phyloP scores from a whole-genome alignment of 2,329 filamentous ascomycete genomes.

The Graphium sp. region DNA sequence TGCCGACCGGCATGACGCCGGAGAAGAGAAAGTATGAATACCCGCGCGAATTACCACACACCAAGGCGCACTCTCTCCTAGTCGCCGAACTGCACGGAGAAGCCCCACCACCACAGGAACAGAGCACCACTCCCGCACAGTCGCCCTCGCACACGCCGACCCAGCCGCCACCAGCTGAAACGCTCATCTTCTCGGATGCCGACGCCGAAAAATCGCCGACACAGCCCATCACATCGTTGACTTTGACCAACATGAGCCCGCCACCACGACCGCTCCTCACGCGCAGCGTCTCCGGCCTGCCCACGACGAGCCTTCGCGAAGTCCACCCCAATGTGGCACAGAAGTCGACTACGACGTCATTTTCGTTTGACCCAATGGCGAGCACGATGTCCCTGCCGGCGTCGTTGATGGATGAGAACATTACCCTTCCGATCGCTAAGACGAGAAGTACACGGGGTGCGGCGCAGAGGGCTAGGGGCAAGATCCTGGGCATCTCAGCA shows the following conservation, averaged over 20 bases:
- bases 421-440: conserved; percentile 27
- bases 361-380: conserved; percentile 23
- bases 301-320: conserved; percentile 31
- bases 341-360: too few relatives aligned
- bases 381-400: conserved; percentile 22
- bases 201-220: not conserved
- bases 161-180: not conserved
- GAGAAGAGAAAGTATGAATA: conserved; percentile 70
- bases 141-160: not conserved
- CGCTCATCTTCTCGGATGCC: conserved; percentile 6
- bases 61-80: conserved; percentile 29
- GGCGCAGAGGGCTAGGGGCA: conserved; percentile 17
- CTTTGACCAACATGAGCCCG: not conserved
- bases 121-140: not conserved
- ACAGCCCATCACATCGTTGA: not conserved
- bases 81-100: conserved; percentile 18
- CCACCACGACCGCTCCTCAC: conserved; percentile 6
- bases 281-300: conserved; percentile 7
- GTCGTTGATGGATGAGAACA: too few relatives aligned
- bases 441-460: conserved; percentile 12
- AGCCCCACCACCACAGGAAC: not conserved
- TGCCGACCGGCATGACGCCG: conserved; percentile 72
- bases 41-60: conserved; percentile 62
- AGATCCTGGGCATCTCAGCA: conserved; percentile 17
- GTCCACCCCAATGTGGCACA: conserved; percentile 36